Base-by-base conservation (phyloP, 1,284 basidiomycete species). In the Moesziomyces sp. region DNA sequence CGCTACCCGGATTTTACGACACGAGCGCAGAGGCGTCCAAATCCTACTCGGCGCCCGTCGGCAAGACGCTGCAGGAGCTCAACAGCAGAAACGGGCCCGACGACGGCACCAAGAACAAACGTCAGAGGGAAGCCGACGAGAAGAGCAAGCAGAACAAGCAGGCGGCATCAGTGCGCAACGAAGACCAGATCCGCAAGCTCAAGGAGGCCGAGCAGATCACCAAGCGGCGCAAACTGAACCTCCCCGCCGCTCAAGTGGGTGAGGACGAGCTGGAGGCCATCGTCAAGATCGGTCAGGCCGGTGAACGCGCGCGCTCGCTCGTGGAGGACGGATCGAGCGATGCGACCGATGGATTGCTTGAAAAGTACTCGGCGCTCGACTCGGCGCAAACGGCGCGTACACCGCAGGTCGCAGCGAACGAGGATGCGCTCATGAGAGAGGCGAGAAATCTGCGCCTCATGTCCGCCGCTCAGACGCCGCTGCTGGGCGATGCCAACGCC, bases 401-500 rank as follows among this genome's bases (percentile, higher is more conserved):
- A 50, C 95, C 95, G 3, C 87, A 93, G 60, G 95, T 94, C 0
- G 94, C 92, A 23, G 92, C 93, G 56, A 91, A 96, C 85, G 74
- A 81, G 23, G 82, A 83, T 23, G 54, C 71, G 4, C 60, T 99
- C 51, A 89, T 99, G 88, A 89, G 91, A 60, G 96, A 99, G 85
- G 97, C 96, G 10, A 89, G 94, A 40, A 97, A 98, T 85, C 86
- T 99, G 33, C 91, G 94, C 23, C 94, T 94, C 78, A 93, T 98
- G 91, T 91, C 90, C 6, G 90, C 91, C 52, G 88, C 90, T 9
- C 96, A 99, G 86, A 99, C 97, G 0, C 97, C 97, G 18, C 87
- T 99, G 3, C 88, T 99, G 8, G 97, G 97, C 13, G 94, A 98
- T 58, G 95, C 97, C 85, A 99, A 99, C 84, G 96, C 93, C n/a